Base-by-base conservation (phyloP, 208 protist genomes). In the Wallacemonas collosoma region DNA sequence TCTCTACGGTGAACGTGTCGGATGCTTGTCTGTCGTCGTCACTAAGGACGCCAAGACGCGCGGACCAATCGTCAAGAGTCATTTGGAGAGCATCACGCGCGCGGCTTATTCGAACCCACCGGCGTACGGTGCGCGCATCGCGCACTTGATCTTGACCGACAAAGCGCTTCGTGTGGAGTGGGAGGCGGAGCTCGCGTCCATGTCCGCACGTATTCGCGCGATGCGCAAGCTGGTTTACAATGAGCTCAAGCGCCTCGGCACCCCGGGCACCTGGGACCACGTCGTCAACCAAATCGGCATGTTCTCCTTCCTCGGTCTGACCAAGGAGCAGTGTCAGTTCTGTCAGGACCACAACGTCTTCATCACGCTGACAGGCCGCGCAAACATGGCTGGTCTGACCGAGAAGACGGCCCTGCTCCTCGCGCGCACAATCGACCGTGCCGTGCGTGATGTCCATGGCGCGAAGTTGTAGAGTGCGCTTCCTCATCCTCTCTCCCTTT, bases 221-320 rank as follows among this genome's bases (percentile, higher is more conserved):
- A 98, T 98, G 93, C 92, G 97, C 15, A 68, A 79, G 48, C 56
- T 64, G 48, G 80, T 98, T 6, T 84, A 86, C 53, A 72, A 95
- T 26, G 87, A 86, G 51, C 87, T 99, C 40, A 71, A 80, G 67
- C 63, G 80, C 14, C 79, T 79, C 44, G 77, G 83, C 26, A 97
- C 93, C 3, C 95, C 90, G 14, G 88, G 94, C 54, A 88, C 66
- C n/a, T 99, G 98, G 98, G 75, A 85, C 9, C 98, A 99, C 80
- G 91, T 99, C 41, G 87, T 92, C 44, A 81, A 86, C 6, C 98
- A 99, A 87, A 98, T 98, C 55, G 98, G 98, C 75, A 99, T 99
- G 98, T 99, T 99, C 83, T 99, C 96, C 62, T 99, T 93, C 81
- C 95, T 98, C 26, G 98, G 98, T 9, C 88, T 99, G n/a, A 92